These are phyloP conservation scores for Zasmidium angulare DNA, from an alignment of 2,329 filamentous ascomycete genomes.

Conservation along the genomic window DNA sequence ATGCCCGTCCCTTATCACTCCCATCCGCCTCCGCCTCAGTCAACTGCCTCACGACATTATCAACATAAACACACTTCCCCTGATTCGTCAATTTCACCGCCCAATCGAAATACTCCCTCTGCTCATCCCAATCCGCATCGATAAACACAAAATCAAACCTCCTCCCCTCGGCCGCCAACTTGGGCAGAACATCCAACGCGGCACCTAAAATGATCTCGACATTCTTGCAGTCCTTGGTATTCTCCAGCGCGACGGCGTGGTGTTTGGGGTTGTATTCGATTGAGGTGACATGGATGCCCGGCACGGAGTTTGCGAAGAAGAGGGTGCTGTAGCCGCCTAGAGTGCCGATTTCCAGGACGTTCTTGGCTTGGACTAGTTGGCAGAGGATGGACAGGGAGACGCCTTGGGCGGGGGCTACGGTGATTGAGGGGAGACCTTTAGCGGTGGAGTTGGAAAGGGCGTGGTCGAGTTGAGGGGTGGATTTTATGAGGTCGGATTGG, in stretches of 20 bases:
- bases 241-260: constrained; percentile 43
- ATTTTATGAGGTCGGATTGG: constrained; percentile 3
- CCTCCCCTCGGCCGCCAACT: constrained; percentile 9
- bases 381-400: constrained; percentile 43
- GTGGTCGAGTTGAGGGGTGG: constrained; percentile 7
- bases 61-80: constrained; percentile 22
- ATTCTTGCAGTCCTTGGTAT: constrained; percentile 16
- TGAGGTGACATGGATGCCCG: constrained; percentile 47
- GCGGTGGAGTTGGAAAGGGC: constrained; percentile 14
- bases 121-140: constrained; percentile 26
- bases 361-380: constrained; percentile 19
- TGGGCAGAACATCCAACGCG: constrained; percentile 22
- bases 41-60: constrained; percentile 26
- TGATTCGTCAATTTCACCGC: constrained; percentile 21
- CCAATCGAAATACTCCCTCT: constrained; percentile 25
- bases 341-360: constrained; percentile 56
- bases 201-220: constrained; percentile 25
- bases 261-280: constrained; percentile 52
- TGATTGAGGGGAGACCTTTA: constrained; percentile 35
- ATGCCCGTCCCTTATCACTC: constrained; percentile 4
- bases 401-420: constrained; percentile 37
- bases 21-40: constrained; percentile 14
- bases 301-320: constrained; percentile 48
- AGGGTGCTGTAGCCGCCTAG: constrained; percentile 56
- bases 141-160: constrained; percentile 29